Base-by-base conservation (phyloP, 192 early-diverging fungal genomes). In the Dispira simplex region DNA sequence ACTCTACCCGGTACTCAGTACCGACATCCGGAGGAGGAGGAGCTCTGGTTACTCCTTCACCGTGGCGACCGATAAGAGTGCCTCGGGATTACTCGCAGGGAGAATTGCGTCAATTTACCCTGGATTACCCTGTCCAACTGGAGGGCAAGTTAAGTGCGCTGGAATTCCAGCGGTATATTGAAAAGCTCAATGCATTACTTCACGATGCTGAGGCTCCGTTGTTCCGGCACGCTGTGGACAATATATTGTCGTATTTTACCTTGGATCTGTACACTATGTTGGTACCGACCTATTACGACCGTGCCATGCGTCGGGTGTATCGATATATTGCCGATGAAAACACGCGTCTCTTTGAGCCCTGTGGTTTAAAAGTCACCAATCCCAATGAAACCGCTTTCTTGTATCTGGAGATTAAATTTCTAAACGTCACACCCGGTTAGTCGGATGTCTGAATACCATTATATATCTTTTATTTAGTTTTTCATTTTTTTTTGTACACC, bases 71-170 rank as follows among this genome's bases (percentile, higher is more conserved):
- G 12, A 69, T 73, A 20, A 70, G 76, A 10, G 65, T 78, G 8
- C 73, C 74, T 64, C 71, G 76, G 26, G 76, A 78, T 71, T 78
- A 78, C 60, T 75, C 76, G 64, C 67, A 62, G 32, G 76, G 73
- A 47, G 71, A 69, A 13, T 32, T 60, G 44, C 65, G 73, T 43
- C 73, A 68, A 65, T 78, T 75, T 56, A 20, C 55, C 9, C 54
- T 75, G 46, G 62, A 67, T 21, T 63, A 73, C 55, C 76, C 76
- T 6, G 67, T 65, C 44, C 71, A 71, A 67, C 66, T 78, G 46
- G 53, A 45, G 46, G 73, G 71, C 63, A 3, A 11, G 27, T 62
- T 78, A 13, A 73, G 73, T 66, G 71, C 69, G 65, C 73, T 70
- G 44, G 44, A 60, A 58, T 71, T 78, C 20, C 66, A 64, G 45